Percentiles rank a stretch among this genome's conserved stretches.
Conservation (phyloP, 1,284 basidiomycete species). For the Volvariella surrecta region DNA sequence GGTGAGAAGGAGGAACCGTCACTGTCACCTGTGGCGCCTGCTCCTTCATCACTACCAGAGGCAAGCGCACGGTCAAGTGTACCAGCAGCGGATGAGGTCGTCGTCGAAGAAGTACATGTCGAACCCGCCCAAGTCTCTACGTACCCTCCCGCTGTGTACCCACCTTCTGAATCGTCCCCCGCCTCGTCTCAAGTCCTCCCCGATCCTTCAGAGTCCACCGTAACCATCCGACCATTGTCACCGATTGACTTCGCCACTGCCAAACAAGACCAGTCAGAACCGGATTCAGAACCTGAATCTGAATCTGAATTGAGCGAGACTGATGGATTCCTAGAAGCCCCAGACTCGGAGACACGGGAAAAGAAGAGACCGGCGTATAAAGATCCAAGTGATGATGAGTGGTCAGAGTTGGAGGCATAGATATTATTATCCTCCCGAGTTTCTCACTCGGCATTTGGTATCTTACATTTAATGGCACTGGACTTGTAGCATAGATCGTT, state of each 20-base stretch:
- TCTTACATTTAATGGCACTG: too few relatives aligned
- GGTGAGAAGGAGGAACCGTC: background rate
- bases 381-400: background rate
- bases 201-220: background rate
- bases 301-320: background rate
- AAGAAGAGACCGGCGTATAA: background rate
- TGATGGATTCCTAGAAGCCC: background rate
- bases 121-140: background rate
- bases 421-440: too few relatives aligned
- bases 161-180: background rate
- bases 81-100: background rate
- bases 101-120: background rate
- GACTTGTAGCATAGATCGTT: too few relatives aligned
- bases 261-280: too few relatives aligned
- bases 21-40: background rate
- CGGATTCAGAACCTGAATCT: background rate
- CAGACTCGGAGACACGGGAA: background rate
- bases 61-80: too few relatives aligned
- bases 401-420: background rate
- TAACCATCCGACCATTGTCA: background rate
- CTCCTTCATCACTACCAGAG: background rate
- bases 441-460: too few relatives aligned
- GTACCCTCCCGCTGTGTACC: background rate
- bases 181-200: background rate
- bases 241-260: too few relatives aligned